Conservation (phyloP, 352 stramenopile species). For the Phytophthora vignae region DNA sequence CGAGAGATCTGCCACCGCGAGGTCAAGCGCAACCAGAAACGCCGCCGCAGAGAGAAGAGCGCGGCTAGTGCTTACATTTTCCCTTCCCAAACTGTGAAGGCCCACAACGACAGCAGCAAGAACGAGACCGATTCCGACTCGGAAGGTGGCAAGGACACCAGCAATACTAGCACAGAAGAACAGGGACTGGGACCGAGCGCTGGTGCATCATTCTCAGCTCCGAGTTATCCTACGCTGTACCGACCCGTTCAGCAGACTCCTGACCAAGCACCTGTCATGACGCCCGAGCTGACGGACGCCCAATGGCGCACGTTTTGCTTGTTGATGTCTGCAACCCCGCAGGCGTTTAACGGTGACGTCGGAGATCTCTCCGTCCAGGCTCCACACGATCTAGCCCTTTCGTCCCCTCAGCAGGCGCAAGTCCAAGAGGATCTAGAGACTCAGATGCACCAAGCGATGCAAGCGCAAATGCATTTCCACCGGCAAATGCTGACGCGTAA, state of each 20-base stretch:
- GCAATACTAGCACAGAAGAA: background rate
- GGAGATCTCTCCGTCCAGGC: slow-evolving; percentile 16
- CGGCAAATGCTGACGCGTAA: slow-evolving; percentile 86
- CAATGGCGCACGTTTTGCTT: slow-evolving; percentile 73
- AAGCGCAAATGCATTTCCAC: slow-evolving; percentile 85
- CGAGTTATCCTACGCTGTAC: slow-evolving; percentile 18
- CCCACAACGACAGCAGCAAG: slow-evolving; percentile 10
- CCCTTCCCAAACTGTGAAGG: slow-evolving; percentile 34
- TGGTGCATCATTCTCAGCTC: slow-evolving; percentile 21
- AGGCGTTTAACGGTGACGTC: background rate
- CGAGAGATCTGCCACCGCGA: slow-evolving; percentile 78
- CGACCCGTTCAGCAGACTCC: background rate
- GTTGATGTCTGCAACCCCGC: slow-evolving; percentile 60
- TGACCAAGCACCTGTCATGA: background rate
- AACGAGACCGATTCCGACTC: slow-evolving; percentile 18
- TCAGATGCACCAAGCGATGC: slow-evolving; percentile 83
- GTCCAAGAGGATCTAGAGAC: slow-evolving; percentile 53
- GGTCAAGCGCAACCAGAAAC: slow-evolving; percentile 51
- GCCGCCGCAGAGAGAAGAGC: slow-evolving; percentile 33
- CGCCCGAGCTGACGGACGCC: slow-evolving; percentile 52
- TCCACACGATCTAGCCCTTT: slow-evolving; percentile 1
- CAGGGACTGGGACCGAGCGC: background rate
- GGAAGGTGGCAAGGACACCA: slow-evolving; percentile 5
- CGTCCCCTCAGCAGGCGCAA: background rate
- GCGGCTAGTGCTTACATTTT: slow-evolving; percentile 53